Percentiles rank a stretch among this genome's conserved stretches.
Evolutionary conservation across 257 asterid genomes (phyloP).

Genomic region (Schizonepeta tenuifolia): DNA sequence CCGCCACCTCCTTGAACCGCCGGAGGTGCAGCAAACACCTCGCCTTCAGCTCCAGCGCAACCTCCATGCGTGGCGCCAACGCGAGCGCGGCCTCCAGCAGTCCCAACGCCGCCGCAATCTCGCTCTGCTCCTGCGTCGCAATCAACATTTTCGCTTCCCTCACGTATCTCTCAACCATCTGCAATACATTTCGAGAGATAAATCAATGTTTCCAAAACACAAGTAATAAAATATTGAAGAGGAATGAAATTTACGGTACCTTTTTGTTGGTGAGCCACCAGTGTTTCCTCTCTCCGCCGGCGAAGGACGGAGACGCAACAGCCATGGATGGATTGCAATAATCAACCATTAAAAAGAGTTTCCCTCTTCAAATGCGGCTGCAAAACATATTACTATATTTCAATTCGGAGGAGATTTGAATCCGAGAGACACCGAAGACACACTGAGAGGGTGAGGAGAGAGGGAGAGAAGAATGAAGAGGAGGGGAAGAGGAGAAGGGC

Average conservation of each 20-base stretch:
- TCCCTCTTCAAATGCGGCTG: constrained; percentile 11
- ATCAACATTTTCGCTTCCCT: constrained; percentile 76
- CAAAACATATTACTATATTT: constrained; percentile 7
- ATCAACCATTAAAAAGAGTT: constrained; percentile 41
- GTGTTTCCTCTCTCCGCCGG: constrained; percentile 70
- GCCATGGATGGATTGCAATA: constrained; percentile 62
- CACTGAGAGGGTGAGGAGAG: background rate
- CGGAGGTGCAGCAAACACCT: constrained; percentile 76
- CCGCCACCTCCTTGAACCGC: constrained; percentile 88
- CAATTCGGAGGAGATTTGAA: constrained; percentile 28
- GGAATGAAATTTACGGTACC: constrained; percentile 42
- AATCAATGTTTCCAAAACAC: constrained; percentile 11
- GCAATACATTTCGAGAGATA: constrained; percentile 26
- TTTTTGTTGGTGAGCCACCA: constrained; percentile 93
- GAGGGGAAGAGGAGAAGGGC: constrained; percentile 31
- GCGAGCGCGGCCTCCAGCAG: constrained; percentile 75
- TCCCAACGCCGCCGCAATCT: constrained; percentile 66
- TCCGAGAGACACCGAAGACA: constrained; percentile 27
- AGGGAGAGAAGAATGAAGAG: constrained; percentile 30
- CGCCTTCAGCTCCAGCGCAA: constrained; percentile 78
- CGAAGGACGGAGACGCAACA: constrained; percentile 50
- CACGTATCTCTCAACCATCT: constrained; percentile 85
- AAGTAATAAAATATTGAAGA: background rate
- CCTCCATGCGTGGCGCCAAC: constrained; percentile 79
- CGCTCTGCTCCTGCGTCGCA: constrained; percentile 67